Base-by-base conservation (phyloP, 2,329 filamentous ascomycete species). In the Colletotrichum gigasporum region DNA sequence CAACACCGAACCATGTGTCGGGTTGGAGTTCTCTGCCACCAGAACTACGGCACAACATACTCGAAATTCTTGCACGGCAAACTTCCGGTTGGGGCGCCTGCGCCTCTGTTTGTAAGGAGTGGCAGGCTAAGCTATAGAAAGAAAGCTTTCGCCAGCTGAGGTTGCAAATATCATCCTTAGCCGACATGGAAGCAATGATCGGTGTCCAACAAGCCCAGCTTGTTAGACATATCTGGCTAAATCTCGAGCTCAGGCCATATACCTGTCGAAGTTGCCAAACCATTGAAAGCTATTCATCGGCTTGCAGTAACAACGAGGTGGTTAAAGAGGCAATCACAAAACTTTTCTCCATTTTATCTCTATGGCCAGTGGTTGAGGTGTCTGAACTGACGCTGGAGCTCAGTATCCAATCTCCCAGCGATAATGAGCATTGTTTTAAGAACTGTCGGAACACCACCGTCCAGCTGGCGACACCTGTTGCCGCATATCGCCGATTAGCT, bases 41-140 rank as follows among this genome's bases (percentile, higher is more conserved):
- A 7, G 51, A 54, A 32, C 24, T 54, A 14, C 51, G 24, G 22
- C 26, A 7, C 0, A 32, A 10, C 22, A 24, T 42, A 8, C n/a
- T 54, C 11, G 37, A 24, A 30, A 6, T 10, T 12, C 10, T 24
- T 14, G 24, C 35, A 5, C 22, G 22, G 4, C 22, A 30, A n/a
- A 11, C 2, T 65, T 65, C 64, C 32, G 72, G 74, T 56, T 77
- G 73, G 74, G 70, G 71, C 63, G 74, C 71, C 52, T 65, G 70
- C 55, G 73, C 75, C 20, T 71, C 73, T 45, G 73, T 77, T 8
- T 77, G 73, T 69, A 75, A 56, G 69, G 75, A 77, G 71, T 79
- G 74, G 75, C 74, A 75, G 61, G 7, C 50, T 44, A 54, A 72
- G 59, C 53, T 78, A 22, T 73, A 76, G 63, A 72, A 66, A 42